Evolutionary conservation across 345 rosid genomes (phyloP).

Genomic region (Limnanthes douglasii): DNA sequence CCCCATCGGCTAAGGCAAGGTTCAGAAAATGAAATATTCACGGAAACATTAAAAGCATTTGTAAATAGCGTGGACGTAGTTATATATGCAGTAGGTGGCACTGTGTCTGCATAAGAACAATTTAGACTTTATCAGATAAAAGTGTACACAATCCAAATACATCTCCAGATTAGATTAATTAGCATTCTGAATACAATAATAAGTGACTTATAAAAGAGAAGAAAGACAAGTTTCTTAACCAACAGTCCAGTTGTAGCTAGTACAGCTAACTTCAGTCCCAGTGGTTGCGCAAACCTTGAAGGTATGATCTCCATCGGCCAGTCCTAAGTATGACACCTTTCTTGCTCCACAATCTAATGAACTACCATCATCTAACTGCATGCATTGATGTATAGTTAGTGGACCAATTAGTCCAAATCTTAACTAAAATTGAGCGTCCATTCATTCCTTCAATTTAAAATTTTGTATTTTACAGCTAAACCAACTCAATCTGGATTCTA

Average conservation of each 20-base stretch:
- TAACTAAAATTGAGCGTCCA: no score
- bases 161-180: no score
- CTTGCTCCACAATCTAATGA: constrained; percentile 37
- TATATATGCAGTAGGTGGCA: constrained; percentile 60
- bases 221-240: constrained; percentile 34
- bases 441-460: no score
- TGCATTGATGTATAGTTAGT: neutral
- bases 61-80: constrained; percentile 55
- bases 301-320: constrained; percentile 66
- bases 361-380: constrained; percentile 59
- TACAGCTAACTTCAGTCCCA: constrained; percentile 40
- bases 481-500: no score
- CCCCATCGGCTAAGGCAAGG: constrained; percentile 66
- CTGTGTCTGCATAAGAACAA: constrained; percentile 44
- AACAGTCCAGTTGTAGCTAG: constrained; percentile 54
- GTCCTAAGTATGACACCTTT: constrained; percentile 30
- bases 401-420: no score
- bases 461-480: neutral
- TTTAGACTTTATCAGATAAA: neutral
- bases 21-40: constrained; percentile 58
- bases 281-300: constrained; percentile 54
- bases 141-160: no score
- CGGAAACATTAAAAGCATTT: constrained; percentile 56
- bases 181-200: no score
- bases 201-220: no score